These are phyloP conservation scores for Penicillium sp. DNA, from an alignment of 2,329 filamentous ascomycete genomes.

Conservation along the genomic window DNA sequence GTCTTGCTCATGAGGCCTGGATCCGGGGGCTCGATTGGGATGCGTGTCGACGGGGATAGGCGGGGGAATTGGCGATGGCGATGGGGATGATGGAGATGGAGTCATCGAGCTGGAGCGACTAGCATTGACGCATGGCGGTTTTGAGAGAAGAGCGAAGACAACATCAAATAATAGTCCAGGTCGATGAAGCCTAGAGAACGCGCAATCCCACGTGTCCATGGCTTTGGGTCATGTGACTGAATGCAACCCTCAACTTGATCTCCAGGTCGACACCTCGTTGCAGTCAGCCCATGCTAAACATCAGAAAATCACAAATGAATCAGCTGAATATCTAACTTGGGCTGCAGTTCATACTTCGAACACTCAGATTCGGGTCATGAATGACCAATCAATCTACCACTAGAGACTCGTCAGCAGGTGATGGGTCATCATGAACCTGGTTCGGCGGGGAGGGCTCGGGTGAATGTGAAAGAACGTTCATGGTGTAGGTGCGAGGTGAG, in stretches of 20 bases:
- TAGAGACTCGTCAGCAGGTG: background rate
- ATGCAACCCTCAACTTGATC: background rate
- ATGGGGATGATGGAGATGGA: conserved; percentile 38
- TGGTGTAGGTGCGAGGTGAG: background rate
- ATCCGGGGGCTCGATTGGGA: conserved; percentile 45
- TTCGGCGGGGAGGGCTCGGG: background rate
- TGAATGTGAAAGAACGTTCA: background rate
- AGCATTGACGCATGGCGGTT: conserved; percentile 37
- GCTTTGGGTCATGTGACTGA: conserved; percentile 15
- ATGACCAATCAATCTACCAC: background rate
- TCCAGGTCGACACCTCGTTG: background rate
- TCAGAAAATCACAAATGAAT: background rate
- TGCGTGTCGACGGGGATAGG: conserved; percentile 53
- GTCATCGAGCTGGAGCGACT: conserved; percentile 37
- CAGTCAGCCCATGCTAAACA: background rate
- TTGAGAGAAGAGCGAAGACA: conserved; percentile 5
- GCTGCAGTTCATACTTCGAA: background rate
- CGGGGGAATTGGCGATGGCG: conserved; percentile 45
- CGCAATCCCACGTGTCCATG: conserved; percentile 22
- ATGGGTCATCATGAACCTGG: background rate
- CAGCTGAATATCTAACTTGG: background rate
- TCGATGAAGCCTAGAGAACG: conserved; percentile 14
- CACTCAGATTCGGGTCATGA: background rate
- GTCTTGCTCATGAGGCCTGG: conserved; percentile 41
- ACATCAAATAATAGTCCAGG: conserved; percentile 5